Evolutionary conservation across 441 rosid genomes (phyloP).

Genomic region (Cnidoscolus chayamansa): DNA sequence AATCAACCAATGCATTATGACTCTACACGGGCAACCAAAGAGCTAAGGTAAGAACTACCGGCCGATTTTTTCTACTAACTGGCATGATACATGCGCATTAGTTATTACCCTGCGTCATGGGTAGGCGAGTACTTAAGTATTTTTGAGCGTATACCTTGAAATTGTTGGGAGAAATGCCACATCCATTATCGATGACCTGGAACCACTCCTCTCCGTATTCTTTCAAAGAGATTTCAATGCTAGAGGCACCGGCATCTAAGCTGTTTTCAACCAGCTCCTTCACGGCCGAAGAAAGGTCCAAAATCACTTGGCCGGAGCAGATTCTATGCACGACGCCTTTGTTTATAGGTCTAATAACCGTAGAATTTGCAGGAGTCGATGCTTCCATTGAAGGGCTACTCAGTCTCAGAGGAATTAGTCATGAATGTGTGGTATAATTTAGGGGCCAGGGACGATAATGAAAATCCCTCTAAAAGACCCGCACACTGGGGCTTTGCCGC

Average conservation of each 20-base stretch:
- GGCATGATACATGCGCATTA: not conserved
- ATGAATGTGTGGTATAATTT: not conserved
- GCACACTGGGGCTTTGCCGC: not conserved
- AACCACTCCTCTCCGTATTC: conserved; percentile 79
- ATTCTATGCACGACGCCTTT: conserved; percentile 71
- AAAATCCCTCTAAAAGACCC: too few relatives aligned
- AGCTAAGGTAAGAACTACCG: not conserved
- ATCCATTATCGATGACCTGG: conserved; percentile 94
- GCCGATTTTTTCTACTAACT: not conserved
- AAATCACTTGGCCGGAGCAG: conserved; percentile 89
- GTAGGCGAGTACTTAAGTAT: not conserved
- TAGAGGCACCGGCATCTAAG: conserved; percentile 91
- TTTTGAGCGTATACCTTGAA: conserved; percentile 54
- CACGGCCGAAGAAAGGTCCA: conserved; percentile 87
- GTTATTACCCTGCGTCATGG: not conserved
- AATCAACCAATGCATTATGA: not conserved
- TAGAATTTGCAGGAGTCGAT: conserved; percentile 26
- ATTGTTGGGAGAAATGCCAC: conserved; percentile 76
- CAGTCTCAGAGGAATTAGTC: not conserved
- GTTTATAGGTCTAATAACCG: conserved; percentile 68
- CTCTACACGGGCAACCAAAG: not conserved
- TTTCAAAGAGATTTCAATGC: conserved; percentile 71
- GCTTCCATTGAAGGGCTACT: conserved; percentile 31
- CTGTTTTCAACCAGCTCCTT: conserved; percentile 97
- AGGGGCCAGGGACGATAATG: not conserved